Base-by-base conservation (phyloP, 805 yeast genomes). In the Wickerhamiella slavikovae region DNA sequence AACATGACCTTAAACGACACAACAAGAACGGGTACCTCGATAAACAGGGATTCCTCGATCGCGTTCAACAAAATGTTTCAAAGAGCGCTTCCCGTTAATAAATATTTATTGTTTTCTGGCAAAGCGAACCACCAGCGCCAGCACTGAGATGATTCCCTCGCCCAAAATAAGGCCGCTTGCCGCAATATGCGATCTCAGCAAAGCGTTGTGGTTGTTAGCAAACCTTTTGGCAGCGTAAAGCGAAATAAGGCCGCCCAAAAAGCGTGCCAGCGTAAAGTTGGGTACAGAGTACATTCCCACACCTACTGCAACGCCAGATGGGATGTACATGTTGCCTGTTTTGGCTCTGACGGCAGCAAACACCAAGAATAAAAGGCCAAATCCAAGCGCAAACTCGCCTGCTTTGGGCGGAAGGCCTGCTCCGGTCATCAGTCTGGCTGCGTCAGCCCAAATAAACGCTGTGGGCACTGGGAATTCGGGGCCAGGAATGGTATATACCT, bases 221-320 rank as follows among this genome's bases (percentile, higher is more conserved):
- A 34, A 34, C 23, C 33, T 29, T 19, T 33, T 22, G 22, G 30
- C 26, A 35, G 42, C 83, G 69, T 38, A 54, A 37, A 44, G 64
- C 64, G 82, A 66, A 20, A 69, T 44, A 3, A 76, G 40, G 2
- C 98, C 98, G 7, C 98, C 98, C 15, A 80, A 36, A 47, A 89
- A 85, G 41, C 98, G 60, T 1, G 96, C 96, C 27, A 85, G 57
- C 0, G 96, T 89, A 53, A 85, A 89, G 28, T 80, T 72, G 3
- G 98, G 96, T 0, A 83, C 64, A 48, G 89, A 89, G 51, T 85
- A 89, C 36, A 85, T 80, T 12, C 98, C 96, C 29, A 85, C 76
- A 1, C 98, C 98, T 12, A 83, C 94, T 2, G 98, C 95, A 17
- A 89, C 91, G 9, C 98, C 98, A 15, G 80, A 72, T 1, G 98